Base-by-base conservation (phyloP, 2,329 filamentous ascomycete genomes). In the Exophiala aquamarina region DNA sequence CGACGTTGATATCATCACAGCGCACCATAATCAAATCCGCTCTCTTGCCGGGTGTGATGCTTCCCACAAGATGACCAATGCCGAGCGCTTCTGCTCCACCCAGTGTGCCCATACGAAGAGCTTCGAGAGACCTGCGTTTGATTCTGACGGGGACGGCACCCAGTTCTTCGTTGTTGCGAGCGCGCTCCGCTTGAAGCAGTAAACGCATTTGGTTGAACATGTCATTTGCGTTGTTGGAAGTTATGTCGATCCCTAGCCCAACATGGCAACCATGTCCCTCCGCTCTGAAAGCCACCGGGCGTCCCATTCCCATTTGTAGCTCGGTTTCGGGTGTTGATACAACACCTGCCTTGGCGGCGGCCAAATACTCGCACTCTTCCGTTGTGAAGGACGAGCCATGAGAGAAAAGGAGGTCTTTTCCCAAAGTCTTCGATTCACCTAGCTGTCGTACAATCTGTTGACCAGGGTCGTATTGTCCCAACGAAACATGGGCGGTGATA, bases 21-120 rank as follows among this genome's bases (percentile, higher is more conserved):
- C 65, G 59, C 37, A 63, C 63, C 3, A 66, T 48, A 0, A 65
- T 55, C 2, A 66, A 19, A 52, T 66, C 64, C 14, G 60, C 63
- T 19, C 52, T 18, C 44, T 66, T 66, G 0, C 63, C 63, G 3
- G 58, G 61, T 3, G 52, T 54, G n/a, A 66, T 49, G n/a, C 55
- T 59, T 2, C 64, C 63, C 14, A 66, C 37, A 2, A 55, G 18
- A 13, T 60, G 51, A 14, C 57, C 61, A 57, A 63, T 57, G 7
- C 47, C 43, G 10, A 65, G 56, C 2, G 61, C 60, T 8, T 52
- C 56, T 1, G 64, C 63, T 3, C 63, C 63, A 17, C 63, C 54
- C 21, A 65, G 59, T 2, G 64, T 66, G 1, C 49, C 61, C 8
- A 65, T 52, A 15, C 55, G 52, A 33, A 65, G 63, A n/a, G 52